These are phyloP conservation scores for Gossypium aridum DNA, from an alignment of 441 rosid genomes.

Conservation along the genomic window DNA sequence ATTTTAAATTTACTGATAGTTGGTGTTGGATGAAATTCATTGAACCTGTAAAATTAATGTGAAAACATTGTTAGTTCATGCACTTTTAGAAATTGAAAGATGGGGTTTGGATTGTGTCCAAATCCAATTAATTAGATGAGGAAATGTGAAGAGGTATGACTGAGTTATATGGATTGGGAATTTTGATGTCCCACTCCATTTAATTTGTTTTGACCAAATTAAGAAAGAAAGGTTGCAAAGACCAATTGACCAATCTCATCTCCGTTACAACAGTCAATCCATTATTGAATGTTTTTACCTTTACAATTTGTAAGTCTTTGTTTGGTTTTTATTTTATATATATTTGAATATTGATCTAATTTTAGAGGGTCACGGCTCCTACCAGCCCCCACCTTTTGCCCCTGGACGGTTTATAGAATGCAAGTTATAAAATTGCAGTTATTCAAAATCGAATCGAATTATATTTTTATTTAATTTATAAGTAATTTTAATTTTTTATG, in stretches of 20 bases:
- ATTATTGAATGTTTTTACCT: neutral
- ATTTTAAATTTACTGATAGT: too few species aligned
- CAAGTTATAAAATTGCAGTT: too few species aligned
- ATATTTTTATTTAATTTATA: too few species aligned
- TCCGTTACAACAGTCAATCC: neutral
- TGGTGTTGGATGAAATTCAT: slow-evolving; percentile 21
- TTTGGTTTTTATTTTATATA: too few species aligned
- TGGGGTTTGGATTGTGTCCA: neutral
- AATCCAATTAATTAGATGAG: neutral
- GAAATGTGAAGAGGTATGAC: slow-evolving; percentile 1
- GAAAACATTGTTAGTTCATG: slow-evolving; percentile 17
- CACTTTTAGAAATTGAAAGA: neutral
- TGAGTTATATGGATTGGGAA: neutral
- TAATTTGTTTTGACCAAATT: neutral
- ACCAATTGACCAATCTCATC: neutral
- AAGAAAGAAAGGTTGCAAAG: neutral
- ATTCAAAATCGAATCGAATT: too few species aligned
- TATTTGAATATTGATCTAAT: too few species aligned
- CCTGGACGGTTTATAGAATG: too few species aligned
- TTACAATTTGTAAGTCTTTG: too few species aligned
- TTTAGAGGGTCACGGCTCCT: too few species aligned
- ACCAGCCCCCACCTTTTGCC: too few species aligned
- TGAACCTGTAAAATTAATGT: slow-evolving; percentile 20
- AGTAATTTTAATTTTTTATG: too few species aligned
- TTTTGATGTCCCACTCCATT: neutral